These are phyloP conservation scores for Phialemonium atrogriseum DNA, from an alignment of 2,329 filamentous ascomycete species.

Conservation along the genomic window DNA sequence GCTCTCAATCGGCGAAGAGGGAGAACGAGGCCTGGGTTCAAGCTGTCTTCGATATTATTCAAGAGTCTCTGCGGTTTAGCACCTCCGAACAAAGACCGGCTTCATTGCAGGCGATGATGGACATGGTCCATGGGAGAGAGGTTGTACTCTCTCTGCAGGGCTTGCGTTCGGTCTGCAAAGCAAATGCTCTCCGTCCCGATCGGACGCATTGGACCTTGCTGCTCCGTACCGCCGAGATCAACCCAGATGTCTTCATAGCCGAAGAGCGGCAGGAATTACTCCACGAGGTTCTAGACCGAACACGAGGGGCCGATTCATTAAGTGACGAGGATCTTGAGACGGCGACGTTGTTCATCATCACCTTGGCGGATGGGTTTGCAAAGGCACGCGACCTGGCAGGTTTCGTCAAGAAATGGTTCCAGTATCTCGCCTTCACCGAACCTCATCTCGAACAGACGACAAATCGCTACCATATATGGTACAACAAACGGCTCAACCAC, in stretches of 20 bases:
- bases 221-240: constrained; percentile 31
- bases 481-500: constrained; percentile 12
- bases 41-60: constrained; percentile 23
- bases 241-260: constrained; percentile 36
- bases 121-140: constrained; percentile 20
- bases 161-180: constrained; percentile 32
- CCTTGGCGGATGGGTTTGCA: constrained; percentile 35
- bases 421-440: constrained; percentile 28
- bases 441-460: constrained; percentile 5
- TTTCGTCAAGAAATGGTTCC: constrained; percentile 39
- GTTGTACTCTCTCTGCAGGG: constrained; percentile 27
- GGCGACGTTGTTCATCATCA: constrained; percentile 27
- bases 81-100: constrained; percentile 11
- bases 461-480: constrained; percentile 15
- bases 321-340: constrained; percentile 8
- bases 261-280: constrained; percentile 31
- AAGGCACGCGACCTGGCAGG: constrained; percentile 33
- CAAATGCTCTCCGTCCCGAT: constrained; percentile 28
- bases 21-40: constrained; percentile 32
- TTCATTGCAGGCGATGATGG: constrained; percentile 21
- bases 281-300: constrained; percentile 28
- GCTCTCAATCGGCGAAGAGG: constrained; percentile 29
- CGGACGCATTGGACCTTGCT: constrained; percentile 34
- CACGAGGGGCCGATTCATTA: constrained; percentile 14
- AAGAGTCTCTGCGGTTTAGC: constrained; percentile 16